These are phyloP conservation scores for Sabuloglossum arenarium DNA, from an alignment of 495 filamentous ascomycete species.

Conservation along the genomic window DNA sequence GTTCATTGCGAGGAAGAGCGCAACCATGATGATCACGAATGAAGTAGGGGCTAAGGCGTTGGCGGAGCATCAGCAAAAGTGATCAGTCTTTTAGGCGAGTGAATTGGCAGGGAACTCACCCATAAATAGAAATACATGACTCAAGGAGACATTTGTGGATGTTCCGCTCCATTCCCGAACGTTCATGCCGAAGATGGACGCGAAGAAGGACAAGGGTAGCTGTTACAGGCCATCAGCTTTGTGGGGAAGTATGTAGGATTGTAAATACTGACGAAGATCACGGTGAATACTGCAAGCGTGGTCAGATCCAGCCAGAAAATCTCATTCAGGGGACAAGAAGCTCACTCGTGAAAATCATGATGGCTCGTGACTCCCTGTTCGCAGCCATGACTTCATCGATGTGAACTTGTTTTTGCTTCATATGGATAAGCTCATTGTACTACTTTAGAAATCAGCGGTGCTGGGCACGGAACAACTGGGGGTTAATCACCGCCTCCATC, in stretches of 20 bases:
- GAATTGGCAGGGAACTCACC: not conserved
- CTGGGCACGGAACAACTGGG: not conserved
- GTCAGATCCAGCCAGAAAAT: not conserved
- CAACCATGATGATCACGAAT: not conserved
- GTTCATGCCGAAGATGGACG: slow-evolving; percentile 19
- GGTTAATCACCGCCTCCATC: not conserved
- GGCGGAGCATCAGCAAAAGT: too few species aligned
- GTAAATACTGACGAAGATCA: too few species aligned
- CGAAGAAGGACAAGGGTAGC: slow-evolving; percentile 21
- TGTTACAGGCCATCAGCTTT: not conserved
- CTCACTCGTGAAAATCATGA: not conserved
- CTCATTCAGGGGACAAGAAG: not conserved
- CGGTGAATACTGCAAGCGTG: not conserved
- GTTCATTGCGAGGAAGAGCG: slow-evolving; percentile 1
- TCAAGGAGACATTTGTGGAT: not conserved
- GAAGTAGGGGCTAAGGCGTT: not conserved
- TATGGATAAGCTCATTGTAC: not conserved
- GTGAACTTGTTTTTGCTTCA: not conserved
- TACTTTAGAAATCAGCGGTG: not conserved
- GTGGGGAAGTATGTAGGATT: too few species aligned
- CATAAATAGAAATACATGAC: not conserved
- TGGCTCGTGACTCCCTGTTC: not conserved
- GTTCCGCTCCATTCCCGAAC: slow-evolving; percentile 5
- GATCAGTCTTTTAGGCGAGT: not conserved
- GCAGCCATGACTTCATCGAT: not conserved